phyloP scores from a whole-genome alignment of 106 monocot species.

The Dioscorea alata region DNA sequence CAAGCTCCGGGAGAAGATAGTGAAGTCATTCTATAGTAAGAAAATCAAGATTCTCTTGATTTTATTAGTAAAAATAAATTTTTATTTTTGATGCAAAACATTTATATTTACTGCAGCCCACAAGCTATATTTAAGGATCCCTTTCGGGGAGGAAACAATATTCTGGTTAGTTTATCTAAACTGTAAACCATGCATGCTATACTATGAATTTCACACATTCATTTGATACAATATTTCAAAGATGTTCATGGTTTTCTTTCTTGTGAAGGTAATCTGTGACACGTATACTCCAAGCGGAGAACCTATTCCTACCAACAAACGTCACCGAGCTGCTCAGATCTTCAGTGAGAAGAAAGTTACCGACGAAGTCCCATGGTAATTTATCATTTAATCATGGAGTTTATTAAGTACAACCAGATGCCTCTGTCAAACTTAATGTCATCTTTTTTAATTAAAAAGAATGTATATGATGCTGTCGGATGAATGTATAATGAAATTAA shows the following conservation, averaged over 20 bases:
- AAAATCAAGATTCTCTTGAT: neutral
- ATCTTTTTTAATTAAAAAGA: too few relatives aligned
- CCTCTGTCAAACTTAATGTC: too few relatives aligned
- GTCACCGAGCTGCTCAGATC: constrained; percentile 67
- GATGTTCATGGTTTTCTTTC: neutral
- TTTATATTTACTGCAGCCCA: constrained; percentile 47
- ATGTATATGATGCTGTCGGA: too few relatives aligned
- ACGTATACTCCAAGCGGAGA: constrained; percentile 78
- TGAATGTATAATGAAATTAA: too few relatives aligned
- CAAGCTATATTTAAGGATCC: constrained; percentile 93
- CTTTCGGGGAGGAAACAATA: constrained; percentile 84
- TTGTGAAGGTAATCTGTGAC: constrained; percentile 80
- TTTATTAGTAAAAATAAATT: neutral
- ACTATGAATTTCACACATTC: too few relatives aligned
- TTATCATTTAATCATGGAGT: neutral
- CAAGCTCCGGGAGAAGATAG: constrained; percentile 94
- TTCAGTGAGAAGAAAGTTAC: constrained; percentile 60
- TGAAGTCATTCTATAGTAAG: constrained; percentile 92
- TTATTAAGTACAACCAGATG: too few relatives aligned
- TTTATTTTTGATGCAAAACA: neutral
- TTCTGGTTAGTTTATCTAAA: constrained; percentile 26
- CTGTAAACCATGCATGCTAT: too few relatives aligned
- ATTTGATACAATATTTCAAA: too few relatives aligned
- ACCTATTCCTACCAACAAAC: constrained; percentile 83
- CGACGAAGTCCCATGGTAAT: constrained; percentile 68